Percentiles rank a stretch among this genome's conserved stretches.
phyloP scores from a whole-genome alignment of 139 green algal species.

The Spirogloea muscicola region DNA sequence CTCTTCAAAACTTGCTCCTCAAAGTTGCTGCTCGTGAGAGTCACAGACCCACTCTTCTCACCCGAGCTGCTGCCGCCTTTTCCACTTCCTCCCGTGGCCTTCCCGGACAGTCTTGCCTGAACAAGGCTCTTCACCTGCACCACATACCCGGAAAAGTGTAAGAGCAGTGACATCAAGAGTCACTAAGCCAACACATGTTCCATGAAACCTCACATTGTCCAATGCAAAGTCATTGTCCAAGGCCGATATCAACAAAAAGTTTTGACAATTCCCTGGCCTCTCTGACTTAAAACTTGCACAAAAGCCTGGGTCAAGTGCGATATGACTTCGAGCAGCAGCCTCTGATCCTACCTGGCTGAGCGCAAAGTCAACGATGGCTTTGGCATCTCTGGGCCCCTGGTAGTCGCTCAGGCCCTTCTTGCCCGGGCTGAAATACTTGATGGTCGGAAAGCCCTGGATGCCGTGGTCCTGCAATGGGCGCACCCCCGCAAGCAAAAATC shows the following conservation, averaged over 20 bases:
- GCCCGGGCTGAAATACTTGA: conserved; percentile 60
- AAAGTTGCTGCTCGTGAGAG: conserved; percentile 71
- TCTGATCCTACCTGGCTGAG: conserved; percentile 64
- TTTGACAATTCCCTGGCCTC: too few relatives aligned
- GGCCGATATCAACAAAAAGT: too few relatives aligned
- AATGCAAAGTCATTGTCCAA: too few relatives aligned
- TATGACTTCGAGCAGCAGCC: background rate
- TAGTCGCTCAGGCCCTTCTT: conserved; percentile 67
- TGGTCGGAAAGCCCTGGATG: conserved; percentile 74
- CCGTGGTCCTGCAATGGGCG: conserved; percentile 57
- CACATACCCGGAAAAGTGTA: too few relatives aligned
- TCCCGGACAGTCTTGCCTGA: conserved; percentile 16
- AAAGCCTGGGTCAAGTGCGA: background rate
- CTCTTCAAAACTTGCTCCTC: conserved; percentile 61
- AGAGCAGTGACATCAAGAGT: too few relatives aligned
- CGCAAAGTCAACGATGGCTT: conserved; percentile 71
- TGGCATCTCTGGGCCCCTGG: conserved; percentile 64
- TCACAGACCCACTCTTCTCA: conserved; percentile 62
- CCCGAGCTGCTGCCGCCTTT: conserved; percentile 27
- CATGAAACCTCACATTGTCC: too few relatives aligned
- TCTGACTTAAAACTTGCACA: too few relatives aligned
- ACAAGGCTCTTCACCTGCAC: conserved; percentile 40
- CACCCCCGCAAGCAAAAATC: too few relatives aligned
- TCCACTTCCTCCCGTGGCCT: conserved; percentile 17
- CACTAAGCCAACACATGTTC: too few relatives aligned